Evolutionary conservation across 2,329 filamentous ascomycete genomes (phyloP), one percentile per base, ranked within the genome.

Genomic region (Fusarium nisikadoi): DNA sequence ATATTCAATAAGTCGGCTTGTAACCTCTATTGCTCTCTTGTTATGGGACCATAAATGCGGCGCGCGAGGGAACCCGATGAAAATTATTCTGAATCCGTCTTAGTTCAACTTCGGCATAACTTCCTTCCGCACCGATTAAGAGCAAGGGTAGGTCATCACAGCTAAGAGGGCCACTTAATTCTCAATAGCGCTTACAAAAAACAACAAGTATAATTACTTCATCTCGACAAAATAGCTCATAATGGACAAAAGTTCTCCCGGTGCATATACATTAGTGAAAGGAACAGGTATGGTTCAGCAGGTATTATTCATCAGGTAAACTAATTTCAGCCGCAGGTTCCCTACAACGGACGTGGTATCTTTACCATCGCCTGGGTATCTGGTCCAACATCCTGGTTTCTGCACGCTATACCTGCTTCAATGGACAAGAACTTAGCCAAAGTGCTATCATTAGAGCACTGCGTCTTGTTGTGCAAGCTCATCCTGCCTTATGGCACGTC

Each of bases 301-400:
- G 7, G 6, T 4, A 19, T 33, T 1, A 13, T 33, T 8, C 3
- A 4, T 25, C 5, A 1, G 17, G 12, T 25, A 1, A 4, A 52
- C 43, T 58, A 20, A 50, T 20, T 11, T 11, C 20, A 19, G 16
- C 12, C 39, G 17, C 9, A 58, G 55, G 55, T 25, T 50, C 55
- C 5, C 42, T 75, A 13, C 69, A 75, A 12, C 71, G 63, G 38
- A 72, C 68, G 39, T 74, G 70, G 46, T 74, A 74, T 25, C 25
- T 74, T 5, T 54, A 74, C n/a, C 63, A 72, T 55, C 61, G 65
- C 7, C 36, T 75, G 17, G 72, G 72, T 14, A 68, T 54, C 3
- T 70, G 70, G 39, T 59, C 71, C 4, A 75, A 75, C 19, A 42
- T 74, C 25, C n/a, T 75, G 6, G 31, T 72, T n/a, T 74, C 72